phyloP scores from a whole-genome alignment of 768 basidiomycete species.

The Dendrothele bispora region DNA sequence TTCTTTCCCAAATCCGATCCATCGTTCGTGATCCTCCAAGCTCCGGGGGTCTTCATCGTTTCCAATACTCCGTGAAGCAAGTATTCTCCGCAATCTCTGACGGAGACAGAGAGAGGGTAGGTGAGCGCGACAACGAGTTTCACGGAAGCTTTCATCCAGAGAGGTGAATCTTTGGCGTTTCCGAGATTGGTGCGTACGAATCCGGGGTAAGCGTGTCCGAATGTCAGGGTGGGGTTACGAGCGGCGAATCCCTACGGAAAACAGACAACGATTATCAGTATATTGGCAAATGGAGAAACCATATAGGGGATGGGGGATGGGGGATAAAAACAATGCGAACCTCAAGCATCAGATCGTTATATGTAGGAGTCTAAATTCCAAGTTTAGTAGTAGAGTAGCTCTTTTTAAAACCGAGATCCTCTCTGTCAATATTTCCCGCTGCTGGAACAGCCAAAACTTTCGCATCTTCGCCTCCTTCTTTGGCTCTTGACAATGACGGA shows the following conservation, averaged over 20 bases:
- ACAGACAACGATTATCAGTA: too few relatives aligned
- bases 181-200: conserved; percentile 1
- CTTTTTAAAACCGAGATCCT: conserved; percentile 32
- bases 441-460: conserved; percentile 30
- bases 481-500: conserved; percentile 19
- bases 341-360: conserved; percentile 31
- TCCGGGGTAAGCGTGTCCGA: conserved; percentile 5
- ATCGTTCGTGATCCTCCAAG: too few relatives aligned
- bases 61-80: too few relatives aligned
- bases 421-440: conserved; percentile 22
- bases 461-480: conserved; percentile 21
- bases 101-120: too few relatives aligned
- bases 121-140: too few relatives aligned
- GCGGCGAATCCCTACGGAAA: background rate
- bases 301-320: too few relatives aligned
- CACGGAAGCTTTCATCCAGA: too few relatives aligned
- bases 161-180: too few relatives aligned
- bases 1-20: too few relatives aligned
- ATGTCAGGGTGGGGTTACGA: background rate
- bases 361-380: conserved; percentile 17
- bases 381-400: conserved; percentile 18
- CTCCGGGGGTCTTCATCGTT: too few relatives aligned
- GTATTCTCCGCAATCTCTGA: too few relatives aligned
- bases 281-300: too few relatives aligned
- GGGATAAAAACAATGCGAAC: conserved; percentile 16